A percentile compares a stretch with the other conserved stretches of the same genome.
Conservation (phyloP, 2,329 filamentous ascomycete species). For the Macroventuria anomochaeta region DNA sequence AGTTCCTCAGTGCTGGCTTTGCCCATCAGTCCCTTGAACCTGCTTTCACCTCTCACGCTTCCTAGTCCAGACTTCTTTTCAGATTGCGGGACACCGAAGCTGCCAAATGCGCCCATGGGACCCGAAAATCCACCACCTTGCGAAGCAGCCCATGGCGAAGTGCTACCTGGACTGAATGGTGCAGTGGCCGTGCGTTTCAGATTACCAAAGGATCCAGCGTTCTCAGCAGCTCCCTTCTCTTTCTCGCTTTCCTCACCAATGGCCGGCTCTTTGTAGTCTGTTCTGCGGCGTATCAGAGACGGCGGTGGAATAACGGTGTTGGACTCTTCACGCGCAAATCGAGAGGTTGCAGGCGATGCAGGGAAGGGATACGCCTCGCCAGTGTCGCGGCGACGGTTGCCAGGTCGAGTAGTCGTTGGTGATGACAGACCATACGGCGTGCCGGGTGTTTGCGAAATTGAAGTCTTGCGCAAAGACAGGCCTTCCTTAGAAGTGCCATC, state of each 20-base stretch:
- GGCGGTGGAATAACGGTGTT: constrained; percentile 66
- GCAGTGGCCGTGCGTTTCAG: constrained; percentile 64
- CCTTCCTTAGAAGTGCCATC: constrained; percentile 62
- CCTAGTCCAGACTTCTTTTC: constrained; percentile 77
- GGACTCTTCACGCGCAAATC: constrained; percentile 70
- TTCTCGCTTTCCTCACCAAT: constrained; percentile 60
- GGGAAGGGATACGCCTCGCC: constrained; percentile 69
- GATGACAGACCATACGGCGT: constrained; percentile 74
- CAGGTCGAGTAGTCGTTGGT: constrained; percentile 75
- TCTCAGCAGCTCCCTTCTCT: constrained; percentile 52
- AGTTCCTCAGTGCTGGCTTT: constrained; percentile 77
- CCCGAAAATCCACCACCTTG: constrained; percentile 67
- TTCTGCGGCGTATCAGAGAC: constrained; percentile 65
- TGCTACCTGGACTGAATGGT: constrained; percentile 59
- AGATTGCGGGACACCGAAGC: constrained; percentile 67
- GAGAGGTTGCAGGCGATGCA: constrained; percentile 66
- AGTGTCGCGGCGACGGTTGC: constrained; percentile 82
- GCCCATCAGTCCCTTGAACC: constrained; percentile 82
- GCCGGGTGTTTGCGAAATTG: constrained; percentile 73
- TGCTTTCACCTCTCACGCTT: constrained; percentile 75
- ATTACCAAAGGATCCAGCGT: constrained; percentile 56
- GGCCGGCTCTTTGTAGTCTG: constrained; percentile 63
- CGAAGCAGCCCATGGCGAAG: constrained; percentile 64
- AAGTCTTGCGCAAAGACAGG: constrained; percentile 77
- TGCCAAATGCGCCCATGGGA: constrained; percentile 86